These are phyloP conservation scores for Grigorovia transvaalensis DNA, from an alignment of 805 yeast genomes.

Conservation along the genomic window DNA sequence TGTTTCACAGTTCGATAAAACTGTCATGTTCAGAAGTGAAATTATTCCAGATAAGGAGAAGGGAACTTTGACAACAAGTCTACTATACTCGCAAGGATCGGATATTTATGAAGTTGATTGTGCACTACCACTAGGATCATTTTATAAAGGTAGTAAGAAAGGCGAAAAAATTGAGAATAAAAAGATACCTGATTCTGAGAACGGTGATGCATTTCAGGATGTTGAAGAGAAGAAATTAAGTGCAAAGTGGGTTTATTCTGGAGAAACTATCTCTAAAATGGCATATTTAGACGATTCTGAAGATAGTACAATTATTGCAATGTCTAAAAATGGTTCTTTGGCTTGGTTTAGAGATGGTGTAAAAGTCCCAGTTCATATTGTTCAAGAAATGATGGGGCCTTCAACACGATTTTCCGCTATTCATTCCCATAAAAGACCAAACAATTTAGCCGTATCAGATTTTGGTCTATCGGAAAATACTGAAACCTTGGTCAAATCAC, in stretches of 20 bases:
- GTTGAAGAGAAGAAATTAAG: conserved; percentile 12
- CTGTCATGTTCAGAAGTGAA: conserved; percentile 20
- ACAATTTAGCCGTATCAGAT: conserved; percentile 19
- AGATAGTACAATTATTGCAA: conserved; percentile 27
- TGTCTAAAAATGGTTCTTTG: conserved; percentile 26
- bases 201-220: conserved; percentile 60
- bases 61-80: conserved; percentile 18
- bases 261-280: conserved; percentile 24
- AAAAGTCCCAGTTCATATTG: conserved; percentile 24
- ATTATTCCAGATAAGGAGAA: conserved; percentile 25
- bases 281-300: conserved; percentile 27
- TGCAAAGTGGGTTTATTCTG: conserved; percentile 24
- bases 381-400: conserved; percentile 27
- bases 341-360: conserved; percentile 27
- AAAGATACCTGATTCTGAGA: conserved; percentile 1
- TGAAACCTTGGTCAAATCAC: conserved; percentile 25
- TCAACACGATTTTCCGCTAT: conserved; percentile 22
- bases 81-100: conserved; percentile 24
- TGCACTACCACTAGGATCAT: conserved; percentile 21
- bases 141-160: conserved; percentile 4
- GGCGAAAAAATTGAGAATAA: conserved; percentile 2
- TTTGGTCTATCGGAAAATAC: conserved; percentile 21
- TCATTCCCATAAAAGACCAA: conserved; percentile 18
- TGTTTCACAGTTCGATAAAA: conserved; percentile 15
- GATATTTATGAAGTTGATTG: conserved; percentile 25